These are phyloP conservation scores for Exserohilum turcica DNA, from an alignment of 2,329 filamentous ascomycete species.

Conservation along the genomic window DNA sequence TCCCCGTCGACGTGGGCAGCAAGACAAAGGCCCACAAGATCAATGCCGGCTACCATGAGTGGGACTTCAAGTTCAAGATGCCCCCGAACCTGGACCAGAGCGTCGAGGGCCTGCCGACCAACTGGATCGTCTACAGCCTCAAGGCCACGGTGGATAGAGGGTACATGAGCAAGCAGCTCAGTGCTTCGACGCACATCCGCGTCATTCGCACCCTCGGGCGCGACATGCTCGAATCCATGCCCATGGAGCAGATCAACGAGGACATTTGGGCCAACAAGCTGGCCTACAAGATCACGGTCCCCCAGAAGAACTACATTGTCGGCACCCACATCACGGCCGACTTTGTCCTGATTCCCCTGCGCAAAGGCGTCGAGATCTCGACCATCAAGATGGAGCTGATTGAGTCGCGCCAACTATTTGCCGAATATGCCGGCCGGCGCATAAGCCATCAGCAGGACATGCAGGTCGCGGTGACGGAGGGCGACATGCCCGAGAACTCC, in stretches of 20 bases:
- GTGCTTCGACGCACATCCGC: constrained; percentile 69
- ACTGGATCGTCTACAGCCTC: constrained; percentile 85
- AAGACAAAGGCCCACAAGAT: constrained; percentile 54
- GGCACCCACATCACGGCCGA: constrained; percentile 84
- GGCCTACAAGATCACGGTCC: constrained; percentile 91
- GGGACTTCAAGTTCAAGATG: constrained; percentile 57
- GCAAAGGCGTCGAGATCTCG: constrained; percentile 88
- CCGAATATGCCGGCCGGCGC: constrained; percentile 52
- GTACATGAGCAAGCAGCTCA: constrained; percentile 85
- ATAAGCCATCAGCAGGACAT: constrained; percentile 38
- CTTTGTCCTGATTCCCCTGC: constrained; percentile 82
- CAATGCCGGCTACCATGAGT: constrained; percentile 56
- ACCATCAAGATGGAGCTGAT: constrained; percentile 79
- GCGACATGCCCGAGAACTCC: constrained; percentile 44
- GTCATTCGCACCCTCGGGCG: constrained; percentile 56
- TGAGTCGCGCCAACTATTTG: constrained; percentile 58
- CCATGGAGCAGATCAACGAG: constrained; percentile 71
- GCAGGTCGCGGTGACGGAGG: constrained; percentile 42
- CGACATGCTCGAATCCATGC: constrained; percentile 72
- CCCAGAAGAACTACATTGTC: constrained; percentile 92
- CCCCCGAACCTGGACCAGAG: constrained; percentile 70
- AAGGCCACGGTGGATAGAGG: constrained; percentile 87
- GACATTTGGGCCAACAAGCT: constrained; percentile 98
- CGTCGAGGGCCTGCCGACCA: constrained; percentile 84
- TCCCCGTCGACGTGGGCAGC: constrained; percentile 48